Evolutionary conservation across 495 filamentous ascomycete species (phyloP).

Genomic region (Daldinia grandis): DNA sequence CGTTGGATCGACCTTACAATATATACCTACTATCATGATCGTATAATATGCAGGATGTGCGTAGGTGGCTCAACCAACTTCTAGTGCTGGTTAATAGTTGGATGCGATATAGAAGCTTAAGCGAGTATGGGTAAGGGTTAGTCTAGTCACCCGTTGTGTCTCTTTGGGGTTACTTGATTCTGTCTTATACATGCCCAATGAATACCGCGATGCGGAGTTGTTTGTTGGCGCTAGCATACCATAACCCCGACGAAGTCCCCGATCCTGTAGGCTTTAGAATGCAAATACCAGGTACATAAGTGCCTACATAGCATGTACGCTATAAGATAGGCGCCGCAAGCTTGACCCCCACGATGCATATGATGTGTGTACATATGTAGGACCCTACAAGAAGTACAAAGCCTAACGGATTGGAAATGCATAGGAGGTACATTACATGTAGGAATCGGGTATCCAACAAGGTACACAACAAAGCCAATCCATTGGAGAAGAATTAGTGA

Average conservation of each 20-base stretch:
- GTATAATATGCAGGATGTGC: not conserved
- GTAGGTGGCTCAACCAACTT: not conserved
- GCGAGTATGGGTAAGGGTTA: slow-evolving; percentile 5
- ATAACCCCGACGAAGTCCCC: not conserved
- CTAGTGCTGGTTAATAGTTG: not conserved
- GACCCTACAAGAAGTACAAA: not conserved
- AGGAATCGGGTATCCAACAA: not conserved
- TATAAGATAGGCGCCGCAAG: not conserved
- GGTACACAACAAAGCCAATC: not conserved
- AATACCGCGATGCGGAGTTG: not conserved
- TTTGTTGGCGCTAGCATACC: not conserved
- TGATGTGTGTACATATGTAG: not conserved
- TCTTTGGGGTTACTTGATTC: not conserved
- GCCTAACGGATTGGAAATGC: not conserved
- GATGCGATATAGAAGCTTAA: not conserved
- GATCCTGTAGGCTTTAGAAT: not conserved
- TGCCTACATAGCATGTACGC: too few relatives aligned
- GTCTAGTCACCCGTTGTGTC: not conserved
- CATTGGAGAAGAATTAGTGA: not conserved
- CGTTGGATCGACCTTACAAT: not conserved
- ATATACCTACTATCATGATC: not conserved
- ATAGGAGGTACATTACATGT: too few relatives aligned
- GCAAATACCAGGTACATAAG: not conserved
- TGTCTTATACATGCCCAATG: slow-evolving; percentile 2
- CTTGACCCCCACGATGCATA: slow-evolving; percentile 1